These are phyloP conservation scores for Monascus ruber DNA, from an alignment of 2,329 filamentous ascomycete species.

Conservation along the genomic window DNA sequence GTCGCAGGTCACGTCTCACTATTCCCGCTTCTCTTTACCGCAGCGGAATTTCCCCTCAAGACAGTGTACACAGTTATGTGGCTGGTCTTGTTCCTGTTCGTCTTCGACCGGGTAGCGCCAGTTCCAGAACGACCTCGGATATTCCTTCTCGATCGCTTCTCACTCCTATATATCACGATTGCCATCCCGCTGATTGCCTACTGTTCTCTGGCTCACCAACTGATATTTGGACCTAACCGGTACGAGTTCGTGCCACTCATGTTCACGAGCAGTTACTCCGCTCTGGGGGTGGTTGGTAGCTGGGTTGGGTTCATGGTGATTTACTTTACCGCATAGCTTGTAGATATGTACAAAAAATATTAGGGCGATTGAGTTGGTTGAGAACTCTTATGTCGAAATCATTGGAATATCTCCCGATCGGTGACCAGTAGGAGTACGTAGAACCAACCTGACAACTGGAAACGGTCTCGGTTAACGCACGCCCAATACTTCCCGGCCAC, in stretches of 20 bases:
- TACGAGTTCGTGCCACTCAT: conserved; percentile 91
- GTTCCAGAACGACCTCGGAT: conserved; percentile 68
- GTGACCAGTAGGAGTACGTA: too few relatives aligned
- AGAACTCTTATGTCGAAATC: too few relatives aligned
- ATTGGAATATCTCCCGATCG: too few relatives aligned
- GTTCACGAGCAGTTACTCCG: conserved; percentile 92
- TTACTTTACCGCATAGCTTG: conserved; percentile 52
- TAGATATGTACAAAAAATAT: too few relatives aligned
- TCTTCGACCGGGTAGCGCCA: conserved; percentile 78
- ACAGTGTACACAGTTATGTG: conserved; percentile 86
- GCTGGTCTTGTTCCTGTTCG: conserved; percentile 74
- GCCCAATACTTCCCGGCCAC: too few relatives aligned
- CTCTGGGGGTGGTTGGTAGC: conserved; percentile 87
- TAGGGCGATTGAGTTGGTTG: too few relatives aligned
- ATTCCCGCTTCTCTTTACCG: conserved; percentile 86
- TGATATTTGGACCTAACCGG: conserved; percentile 62
- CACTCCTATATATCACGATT: conserved; percentile 75
- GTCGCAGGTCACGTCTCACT: conserved; percentile 91
- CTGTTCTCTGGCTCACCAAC: conserved; percentile 68
- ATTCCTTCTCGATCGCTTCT: conserved; percentile 85
- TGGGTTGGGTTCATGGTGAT: conserved; percentile 93
- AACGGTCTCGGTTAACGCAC: too few relatives aligned
- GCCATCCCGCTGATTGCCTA: conserved; percentile 85
- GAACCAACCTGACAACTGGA: too few relatives aligned
- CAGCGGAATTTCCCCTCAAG: conserved; percentile 88